These are phyloP conservation scores for Dissoconium aciculare DNA, from an alignment of 2,329 filamentous ascomycete species.

Conservation along the genomic window DNA sequence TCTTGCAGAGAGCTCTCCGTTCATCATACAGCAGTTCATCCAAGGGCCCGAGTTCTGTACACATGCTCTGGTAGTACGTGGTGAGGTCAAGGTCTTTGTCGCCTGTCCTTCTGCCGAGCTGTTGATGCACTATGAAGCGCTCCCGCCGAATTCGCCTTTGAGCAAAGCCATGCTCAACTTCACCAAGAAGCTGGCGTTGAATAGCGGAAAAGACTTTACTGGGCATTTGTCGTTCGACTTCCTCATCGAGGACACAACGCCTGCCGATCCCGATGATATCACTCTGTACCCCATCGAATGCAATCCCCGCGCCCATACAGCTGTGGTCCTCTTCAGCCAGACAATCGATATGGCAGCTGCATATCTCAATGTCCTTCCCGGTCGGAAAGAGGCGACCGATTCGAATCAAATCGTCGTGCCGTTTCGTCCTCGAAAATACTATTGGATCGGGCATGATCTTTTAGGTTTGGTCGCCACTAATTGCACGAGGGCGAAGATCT, in stretches of 20 bases:
- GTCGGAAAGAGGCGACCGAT: conserved; percentile 11
- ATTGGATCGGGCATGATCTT: conserved; percentile 56
- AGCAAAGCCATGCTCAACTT: conserved; percentile 48
- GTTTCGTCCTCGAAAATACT: conserved; percentile 27
- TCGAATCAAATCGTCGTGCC: conserved; percentile 13
- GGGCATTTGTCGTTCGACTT: conserved; percentile 64
- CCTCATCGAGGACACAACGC: conserved; percentile 36
- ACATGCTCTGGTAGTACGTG: conserved; percentile 51
- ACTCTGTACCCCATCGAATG: conserved; percentile 54
- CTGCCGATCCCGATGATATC: conserved; percentile 15
- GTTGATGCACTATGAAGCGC: conserved; percentile 50
- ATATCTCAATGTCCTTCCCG: conserved; percentile 38
- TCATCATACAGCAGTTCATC: conserved; percentile 57
- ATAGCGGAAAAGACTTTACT: conserved; percentile 39
- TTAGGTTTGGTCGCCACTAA: conserved; percentile 28
- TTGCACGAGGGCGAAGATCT: conserved; percentile 18
- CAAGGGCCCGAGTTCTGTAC: conserved; percentile 54
- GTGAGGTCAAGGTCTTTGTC: conserved; percentile 49
- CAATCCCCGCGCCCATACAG: conserved; percentile 55
- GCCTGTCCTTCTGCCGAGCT: conserved; percentile 49
- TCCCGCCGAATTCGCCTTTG: conserved; percentile 41
- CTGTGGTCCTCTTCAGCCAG: conserved; percentile 44
- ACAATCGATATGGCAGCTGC: conserved; percentile 32
- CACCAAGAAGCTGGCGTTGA: conserved; percentile 42
- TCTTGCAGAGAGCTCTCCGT: conserved; percentile 42